phyloP scores from a whole-genome alignment of 345 rosid species.

The Eutrema heterophyllum region DNA sequence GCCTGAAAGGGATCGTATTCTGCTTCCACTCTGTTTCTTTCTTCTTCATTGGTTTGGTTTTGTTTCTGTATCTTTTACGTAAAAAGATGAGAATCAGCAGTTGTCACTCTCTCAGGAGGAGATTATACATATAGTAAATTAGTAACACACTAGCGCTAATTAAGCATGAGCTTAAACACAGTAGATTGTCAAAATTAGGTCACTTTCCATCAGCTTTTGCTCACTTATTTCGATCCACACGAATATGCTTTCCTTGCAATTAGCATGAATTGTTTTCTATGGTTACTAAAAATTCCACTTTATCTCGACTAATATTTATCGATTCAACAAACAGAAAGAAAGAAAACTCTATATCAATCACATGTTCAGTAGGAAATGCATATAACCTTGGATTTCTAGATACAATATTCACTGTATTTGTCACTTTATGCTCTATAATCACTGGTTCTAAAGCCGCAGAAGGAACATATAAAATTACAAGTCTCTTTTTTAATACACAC shows the following conservation, averaged over 20 bases:
- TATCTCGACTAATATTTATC: neutral
- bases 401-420: too few relatives aligned
- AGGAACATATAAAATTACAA: neutral
- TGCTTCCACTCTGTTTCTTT: slow-evolving; percentile 20
- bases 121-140: neutral
- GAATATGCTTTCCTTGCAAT: slow-evolving; percentile 7
- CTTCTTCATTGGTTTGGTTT: neutral
- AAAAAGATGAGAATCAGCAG: neutral
- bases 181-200: slow-evolving; percentile 15
- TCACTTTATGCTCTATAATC: neutral
- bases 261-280: neutral
- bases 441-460: neutral
- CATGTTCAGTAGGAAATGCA: neutral
- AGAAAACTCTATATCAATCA: neutral
- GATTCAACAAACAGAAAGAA: neutral
- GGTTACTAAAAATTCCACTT: neutral
- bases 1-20: slow-evolving; percentile 25
- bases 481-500: too few relatives aligned
- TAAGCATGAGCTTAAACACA: neutral
- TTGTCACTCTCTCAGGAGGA: neutral
- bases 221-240: neutral
- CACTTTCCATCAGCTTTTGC: slow-evolving; percentile 20
- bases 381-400: neutral
- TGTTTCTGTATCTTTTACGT: neutral
- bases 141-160: neutral